Evolutionary conservation across 805 yeast species (phyloP), one percentile per base, ranked within the genome.

Genomic region (Sungouiella thailandica): DNA sequence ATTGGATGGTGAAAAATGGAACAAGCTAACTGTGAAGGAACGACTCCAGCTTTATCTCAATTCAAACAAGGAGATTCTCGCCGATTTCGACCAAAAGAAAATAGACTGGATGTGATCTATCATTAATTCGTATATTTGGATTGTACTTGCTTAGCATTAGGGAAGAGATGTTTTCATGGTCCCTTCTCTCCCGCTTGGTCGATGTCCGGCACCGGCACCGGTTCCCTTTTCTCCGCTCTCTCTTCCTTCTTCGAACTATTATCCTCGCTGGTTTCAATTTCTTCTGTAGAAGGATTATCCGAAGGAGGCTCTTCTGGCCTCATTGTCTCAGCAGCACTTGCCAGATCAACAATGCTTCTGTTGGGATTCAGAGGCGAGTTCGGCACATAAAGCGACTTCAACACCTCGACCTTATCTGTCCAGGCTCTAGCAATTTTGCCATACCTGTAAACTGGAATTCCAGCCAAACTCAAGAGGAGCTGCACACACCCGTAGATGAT

Each of bases 401-500:
- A 57, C 24, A 70, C 41, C 42, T 72, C 68, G 36, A 56, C 59
- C 16, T 55, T 52, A 46, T 76, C 80, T 5, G 77, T 70, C 76
- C 76, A 76, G 18, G 58, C 56, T 35, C 83, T 55, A 8, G 61
- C 25, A 23, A 52, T 48, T 46, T 78, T 77, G 18, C 83, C 83
- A 45, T 70, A 76, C 25, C 70, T 57, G 45, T 74, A 78, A 17
- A 77, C 41, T 0, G 77, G 76, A 19, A 78, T 58, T 0, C 70
- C 80, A 26, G 61, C 52, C 30, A 72, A 37, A 30, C 80, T 69
- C 6, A 77, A 47, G 23, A 62, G 58, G 14, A 76, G 46, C 44
- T 78, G 76, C 16, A 74, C 61, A 19, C 70, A 55, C 1, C 80
- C 83, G 47, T 69, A 78, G 3, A 68, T 69, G 16, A 75, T 53